Evolutionary conservation across 192 early-diverging fungal genomes (phyloP).

Genomic region (Entrophospora sp.): DNA sequence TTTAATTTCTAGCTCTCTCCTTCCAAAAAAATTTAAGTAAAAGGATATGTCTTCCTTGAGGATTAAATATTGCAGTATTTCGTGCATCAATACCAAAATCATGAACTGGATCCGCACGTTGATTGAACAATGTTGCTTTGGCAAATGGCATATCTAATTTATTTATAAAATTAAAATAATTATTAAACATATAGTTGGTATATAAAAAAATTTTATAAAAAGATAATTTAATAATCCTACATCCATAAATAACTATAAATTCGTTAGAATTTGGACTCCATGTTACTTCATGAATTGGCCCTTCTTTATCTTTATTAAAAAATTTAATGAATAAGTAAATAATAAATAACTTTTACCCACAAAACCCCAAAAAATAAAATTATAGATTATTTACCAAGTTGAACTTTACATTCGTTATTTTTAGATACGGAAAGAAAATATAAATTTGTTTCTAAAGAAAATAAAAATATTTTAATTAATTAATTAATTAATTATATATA

Average conservation of each 20-base stretch:
- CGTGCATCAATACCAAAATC: slow-evolving; percentile 82
- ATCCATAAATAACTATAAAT: slow-evolving; percentile 93
- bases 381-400: slow-evolving; percentile 34
- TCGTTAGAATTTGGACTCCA: slow-evolving; percentile 97
- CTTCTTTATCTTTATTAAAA: slow-evolving; percentile 58
- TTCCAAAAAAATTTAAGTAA: too few relatives aligned
- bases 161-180: neutral
- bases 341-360: too few relatives aligned
- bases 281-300: slow-evolving; percentile 91
- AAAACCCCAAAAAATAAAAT: neutral
- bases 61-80: slow-evolving; percentile 83
- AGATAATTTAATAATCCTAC: slow-evolving; percentile 22
- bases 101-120: slow-evolving; percentile 71
- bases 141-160: slow-evolving; percentile 69
- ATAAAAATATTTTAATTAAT: neutral
- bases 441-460: slow-evolving; percentile 68
- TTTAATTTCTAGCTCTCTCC: too few relatives aligned
- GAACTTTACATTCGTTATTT: slow-evolving; percentile 87
- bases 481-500: too few relatives aligned
- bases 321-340: too few relatives aligned
- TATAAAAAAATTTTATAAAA: neutral
- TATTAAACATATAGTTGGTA: neutral
- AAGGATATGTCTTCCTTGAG: slow-evolving; percentile 69
- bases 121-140: slow-evolving; percentile 88
- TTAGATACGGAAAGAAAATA: slow-evolving; percentile 86